Evolutionary conservation across 2,329 filamentous ascomycete genomes (phyloP).

Genomic region (Diaporthe ilicicola): DNA sequence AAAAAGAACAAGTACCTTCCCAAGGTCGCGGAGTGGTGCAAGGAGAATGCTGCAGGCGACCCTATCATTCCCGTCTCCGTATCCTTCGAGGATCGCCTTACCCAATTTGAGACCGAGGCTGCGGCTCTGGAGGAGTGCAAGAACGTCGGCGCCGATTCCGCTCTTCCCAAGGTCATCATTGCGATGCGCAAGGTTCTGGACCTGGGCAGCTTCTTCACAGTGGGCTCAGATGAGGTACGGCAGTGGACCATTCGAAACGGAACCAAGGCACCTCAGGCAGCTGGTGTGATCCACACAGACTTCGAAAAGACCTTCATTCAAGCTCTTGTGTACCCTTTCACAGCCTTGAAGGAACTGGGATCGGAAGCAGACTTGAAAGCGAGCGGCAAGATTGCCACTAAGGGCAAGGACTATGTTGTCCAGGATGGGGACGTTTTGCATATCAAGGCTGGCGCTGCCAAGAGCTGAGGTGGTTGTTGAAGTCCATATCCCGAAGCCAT

Average conservation of each 20-base stretch:
- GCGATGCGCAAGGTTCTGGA: conserved; percentile 94
- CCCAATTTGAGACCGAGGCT: conserved; percentile 78
- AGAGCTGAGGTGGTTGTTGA: conserved; percentile 57
- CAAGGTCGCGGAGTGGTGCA: conserved; percentile 95
- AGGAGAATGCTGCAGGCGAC: conserved; percentile 86
- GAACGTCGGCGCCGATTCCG: conserved; percentile 84
- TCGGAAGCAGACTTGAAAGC: conserved; percentile 90
- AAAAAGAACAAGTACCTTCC: conserved; percentile 99
- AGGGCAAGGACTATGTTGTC: conserved; percentile 82
- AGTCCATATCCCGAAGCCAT: neutral
- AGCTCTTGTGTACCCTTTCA: conserved; percentile 91
- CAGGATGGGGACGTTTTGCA: conserved; percentile 85
- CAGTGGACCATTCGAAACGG: conserved; percentile 98
- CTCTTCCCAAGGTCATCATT: conserved; percentile 87
- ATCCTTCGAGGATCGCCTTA: conserved; percentile 90
- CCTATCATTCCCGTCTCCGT: conserved; percentile 94
- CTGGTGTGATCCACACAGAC: conserved; percentile 97
- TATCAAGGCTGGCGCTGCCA: conserved; percentile 89
- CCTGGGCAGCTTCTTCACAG: conserved; percentile 96
- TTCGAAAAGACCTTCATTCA: conserved; percentile 99
- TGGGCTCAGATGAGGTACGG: conserved; percentile 91
- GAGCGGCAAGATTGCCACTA: conserved; percentile 96
- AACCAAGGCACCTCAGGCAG: conserved; percentile 96
- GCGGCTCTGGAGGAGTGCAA: conserved; percentile 88
- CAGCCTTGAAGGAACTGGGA: conserved; percentile 81